phyloP scores from a whole-genome alignment of 345 rosid species.

The Erucastrum elatum region DNA sequence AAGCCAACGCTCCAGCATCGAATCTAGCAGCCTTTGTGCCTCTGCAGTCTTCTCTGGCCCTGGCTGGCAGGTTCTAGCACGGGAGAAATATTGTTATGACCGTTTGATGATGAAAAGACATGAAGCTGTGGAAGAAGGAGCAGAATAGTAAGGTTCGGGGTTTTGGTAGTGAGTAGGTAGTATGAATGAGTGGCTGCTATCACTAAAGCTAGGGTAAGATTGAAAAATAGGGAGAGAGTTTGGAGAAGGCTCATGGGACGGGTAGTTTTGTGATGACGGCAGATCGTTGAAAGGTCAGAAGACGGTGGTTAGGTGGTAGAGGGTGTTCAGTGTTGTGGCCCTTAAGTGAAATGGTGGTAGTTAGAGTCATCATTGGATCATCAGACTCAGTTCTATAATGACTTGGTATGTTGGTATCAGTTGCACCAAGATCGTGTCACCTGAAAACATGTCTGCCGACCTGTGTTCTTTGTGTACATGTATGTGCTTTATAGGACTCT shows the following conservation, averaged over 20 bases:
- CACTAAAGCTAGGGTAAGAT: conserved; percentile 82
- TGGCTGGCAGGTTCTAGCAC: conserved; percentile 67
- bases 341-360: conserved; percentile 50
- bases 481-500: background rate
- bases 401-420: conserved; percentile 48
- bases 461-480: background rate
- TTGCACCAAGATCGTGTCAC: conserved; percentile 66
- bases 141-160: conserved; percentile 59
- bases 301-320: conserved; percentile 52
- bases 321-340: too few relatives aligned
- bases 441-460: background rate
- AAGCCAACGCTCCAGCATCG: conserved; percentile 35
- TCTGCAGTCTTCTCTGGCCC: conserved; percentile 79
- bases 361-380: conserved; percentile 48
- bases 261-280: conserved; percentile 51
- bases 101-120: conserved; percentile 51
- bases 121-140: conserved; percentile 55
- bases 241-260: conserved; percentile 55
- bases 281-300: conserved; percentile 59
- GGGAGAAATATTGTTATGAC: conserved; percentile 42
- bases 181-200: conserved; percentile 74
- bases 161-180: conserved; percentile 64
- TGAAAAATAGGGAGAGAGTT: conserved; percentile 78
- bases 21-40: conserved; percentile 98
- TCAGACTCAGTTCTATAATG: conserved; percentile 45